A percentile compares a stretch with the other conserved stretches of the same genome.
phyloP scores from a whole-genome alignment of 495 filamentous ascomycete genomes.

The Evernia prunastri region DNA sequence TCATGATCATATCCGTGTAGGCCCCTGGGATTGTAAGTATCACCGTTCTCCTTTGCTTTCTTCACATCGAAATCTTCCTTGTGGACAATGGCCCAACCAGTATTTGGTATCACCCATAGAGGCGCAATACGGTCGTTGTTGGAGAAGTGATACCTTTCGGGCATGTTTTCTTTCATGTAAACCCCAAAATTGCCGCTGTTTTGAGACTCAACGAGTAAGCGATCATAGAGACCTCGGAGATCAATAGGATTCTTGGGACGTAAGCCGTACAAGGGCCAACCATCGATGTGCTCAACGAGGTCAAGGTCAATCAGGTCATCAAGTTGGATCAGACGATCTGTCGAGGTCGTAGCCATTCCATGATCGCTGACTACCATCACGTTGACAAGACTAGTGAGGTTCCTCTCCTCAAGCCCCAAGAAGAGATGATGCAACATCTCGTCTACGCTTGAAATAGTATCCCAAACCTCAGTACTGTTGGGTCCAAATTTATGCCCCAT shows the following conservation, averaged over 20 bases:
- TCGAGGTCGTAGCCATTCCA: slow-evolving; percentile 91
- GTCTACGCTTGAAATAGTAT: slow-evolving; percentile 70
- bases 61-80: slow-evolving; percentile 43
- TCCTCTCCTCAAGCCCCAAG: slow-evolving; percentile 66
- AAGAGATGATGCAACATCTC: slow-evolving; percentile 70
- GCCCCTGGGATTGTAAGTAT: slow-evolving; percentile 41
- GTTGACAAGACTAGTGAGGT: slow-evolving; percentile 84
- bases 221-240: slow-evolving; percentile 36
- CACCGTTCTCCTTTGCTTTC: slow-evolving; percentile 31
- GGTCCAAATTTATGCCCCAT: slow-evolving; percentile 85
- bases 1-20: slow-evolving; percentile 48
- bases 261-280: slow-evolving; percentile 89
- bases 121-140: slow-evolving; percentile 47
- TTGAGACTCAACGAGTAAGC: slow-evolving; percentile 37
- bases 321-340: slow-evolving; percentile 77
- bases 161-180: slow-evolving; percentile 46
- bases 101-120: slow-evolving; percentile 48
- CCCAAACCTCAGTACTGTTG: slow-evolving; percentile 82
- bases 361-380: slow-evolving; percentile 98
- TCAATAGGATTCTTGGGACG: slow-evolving; percentile 44
- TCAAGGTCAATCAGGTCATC: slow-evolving; percentile 76
- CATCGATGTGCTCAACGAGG: slow-evolving; percentile 77
- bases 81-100: slow-evolving; percentile 47
- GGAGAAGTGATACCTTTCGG: slow-evolving; percentile 44
- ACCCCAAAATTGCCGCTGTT: slow-evolving; percentile 63